A percentile compares a stretch with the other conserved stretches of the same genome.
These are phyloP conservation scores for Vaccinium darrowii DNA, from an alignment of 148 eudicot genomes.

Conservation along the genomic window DNA sequence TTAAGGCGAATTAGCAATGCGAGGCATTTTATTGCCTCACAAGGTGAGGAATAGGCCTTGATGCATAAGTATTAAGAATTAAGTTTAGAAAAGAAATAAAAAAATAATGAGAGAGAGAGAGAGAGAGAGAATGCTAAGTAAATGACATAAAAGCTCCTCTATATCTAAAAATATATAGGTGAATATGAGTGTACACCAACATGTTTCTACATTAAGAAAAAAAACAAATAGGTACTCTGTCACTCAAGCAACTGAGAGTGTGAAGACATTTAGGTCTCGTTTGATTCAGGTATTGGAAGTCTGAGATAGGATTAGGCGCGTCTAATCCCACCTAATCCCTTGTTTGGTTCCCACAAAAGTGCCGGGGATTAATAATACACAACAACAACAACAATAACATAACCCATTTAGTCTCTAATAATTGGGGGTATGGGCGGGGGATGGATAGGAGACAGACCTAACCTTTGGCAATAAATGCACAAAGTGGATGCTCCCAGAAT, in stretches of 20 bases:
- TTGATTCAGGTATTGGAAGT: too few species aligned
- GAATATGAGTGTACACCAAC: neutral
- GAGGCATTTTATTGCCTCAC: neutral
- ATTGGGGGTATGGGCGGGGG: too few species aligned
- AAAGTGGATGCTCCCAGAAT: too few species aligned
- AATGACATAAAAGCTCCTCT: neutral
- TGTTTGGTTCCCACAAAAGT: too few species aligned
- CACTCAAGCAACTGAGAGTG: neutral
- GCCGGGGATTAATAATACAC: too few species aligned
- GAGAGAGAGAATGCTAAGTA: neutral
- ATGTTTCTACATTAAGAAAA: neutral
- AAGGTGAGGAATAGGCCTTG: neutral
- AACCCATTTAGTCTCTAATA: too few species aligned
- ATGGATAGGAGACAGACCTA: too few species aligned
- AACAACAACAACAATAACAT: too few species aligned
- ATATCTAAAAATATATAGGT: neutral
- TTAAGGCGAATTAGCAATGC: neutral
- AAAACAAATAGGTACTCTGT: neutral
- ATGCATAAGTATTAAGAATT: neutral
- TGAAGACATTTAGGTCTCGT: neutral
- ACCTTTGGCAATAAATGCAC: too few species aligned
- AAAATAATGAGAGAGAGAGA: neutral
- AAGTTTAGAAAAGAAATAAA: neutral
- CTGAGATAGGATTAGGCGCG: too few species aligned
- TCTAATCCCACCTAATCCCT: too few species aligned